Evolutionary conservation across 148 eudicot genomes (phyloP).

Genomic region (Tetragonia tetragonoides): DNA sequence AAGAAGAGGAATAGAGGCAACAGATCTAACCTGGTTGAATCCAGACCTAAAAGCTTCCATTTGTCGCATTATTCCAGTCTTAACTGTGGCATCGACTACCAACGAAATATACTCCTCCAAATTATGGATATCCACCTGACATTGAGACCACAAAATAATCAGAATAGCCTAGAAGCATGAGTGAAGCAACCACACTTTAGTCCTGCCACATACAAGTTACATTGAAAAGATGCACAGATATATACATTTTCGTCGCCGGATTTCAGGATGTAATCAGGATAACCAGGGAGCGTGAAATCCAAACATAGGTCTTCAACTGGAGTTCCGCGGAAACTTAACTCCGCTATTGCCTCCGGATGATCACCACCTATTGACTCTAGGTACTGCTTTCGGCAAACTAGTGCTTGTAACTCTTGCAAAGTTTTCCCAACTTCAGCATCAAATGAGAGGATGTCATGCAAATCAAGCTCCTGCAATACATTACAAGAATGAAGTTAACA

Average conservation of each 20-base stretch:
- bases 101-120: slow-evolving; percentile 81
- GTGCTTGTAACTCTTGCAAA: slow-evolving; percentile 83
- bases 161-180: not conserved
- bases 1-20: not conserved
- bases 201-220: not conserved
- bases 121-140: slow-evolving; percentile 72
- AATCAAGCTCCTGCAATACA: slow-evolving; percentile 86
- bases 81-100: slow-evolving; percentile 88
- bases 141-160: slow-evolving; percentile 5
- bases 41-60: slow-evolving; percentile 95
- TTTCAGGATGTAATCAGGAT: slow-evolving; percentile 76
- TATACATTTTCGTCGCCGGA: slow-evolving; percentile 67
- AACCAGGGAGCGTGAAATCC: slow-evolving; percentile 94
- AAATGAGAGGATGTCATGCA: slow-evolving; percentile 85
- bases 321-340: slow-evolving; percentile 70
- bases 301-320: slow-evolving; percentile 83
- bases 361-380: slow-evolving; percentile 74
- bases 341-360: slow-evolving; percentile 43
- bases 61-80: slow-evolving; percentile 69
- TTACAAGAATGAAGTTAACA: slow-evolving; percentile 1
- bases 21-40: slow-evolving; percentile 66
- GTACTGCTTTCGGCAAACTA: slow-evolving; percentile 70
- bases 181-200: not conserved
- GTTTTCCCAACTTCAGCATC: slow-evolving; percentile 86
- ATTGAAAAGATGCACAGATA: not conserved